A percentile compares a stretch with the other conserved stretches of the same genome.
phyloP scores from a whole-genome alignment of 78 protist genomes.

The Thecamonas trahens region DNA sequence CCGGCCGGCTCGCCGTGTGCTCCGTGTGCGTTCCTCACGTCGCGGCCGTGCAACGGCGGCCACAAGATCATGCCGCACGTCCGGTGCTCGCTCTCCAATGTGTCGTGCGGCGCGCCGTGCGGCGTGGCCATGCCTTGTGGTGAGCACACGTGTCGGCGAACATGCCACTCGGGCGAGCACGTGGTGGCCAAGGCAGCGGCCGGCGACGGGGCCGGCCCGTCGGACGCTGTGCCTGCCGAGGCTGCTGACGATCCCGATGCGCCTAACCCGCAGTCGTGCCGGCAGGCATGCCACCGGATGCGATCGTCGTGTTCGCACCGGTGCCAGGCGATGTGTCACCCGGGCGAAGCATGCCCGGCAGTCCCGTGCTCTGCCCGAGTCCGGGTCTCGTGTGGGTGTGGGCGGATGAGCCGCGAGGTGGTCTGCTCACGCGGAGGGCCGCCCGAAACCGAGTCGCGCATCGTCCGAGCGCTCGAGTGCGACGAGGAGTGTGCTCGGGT shows the following conservation, averaged over 20 bases:
- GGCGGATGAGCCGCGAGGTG: not conserved
- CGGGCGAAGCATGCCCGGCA: not conserved
- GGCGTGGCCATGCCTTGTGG: not conserved
- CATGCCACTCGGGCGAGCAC: not conserved
- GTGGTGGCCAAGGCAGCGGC: not conserved
- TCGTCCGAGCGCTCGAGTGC: not conserved
- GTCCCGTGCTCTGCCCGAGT: not conserved
- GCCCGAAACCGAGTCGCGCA: too few relatives aligned
- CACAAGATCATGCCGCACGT: not conserved
- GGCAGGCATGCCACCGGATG: not conserved
- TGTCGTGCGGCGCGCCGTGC: not conserved
- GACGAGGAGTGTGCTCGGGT: not conserved
- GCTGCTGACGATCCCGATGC: too few relatives aligned
- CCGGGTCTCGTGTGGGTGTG: not conserved
- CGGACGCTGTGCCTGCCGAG: too few relatives aligned
- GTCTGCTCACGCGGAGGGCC: too few relatives aligned
- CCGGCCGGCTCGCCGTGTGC: not conserved
- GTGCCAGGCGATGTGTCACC: not conserved
- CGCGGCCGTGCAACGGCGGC: not conserved
- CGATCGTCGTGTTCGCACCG: not conserved
- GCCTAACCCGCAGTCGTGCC: too few relatives aligned
- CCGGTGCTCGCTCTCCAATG: not conserved
- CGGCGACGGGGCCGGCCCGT: too few relatives aligned
- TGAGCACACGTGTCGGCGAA: not conserved
- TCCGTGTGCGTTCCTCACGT: not conserved